Evolutionary conservation across 164 flowering plant genomes (phyloP).

Genomic region (Amborella trichopoda): DNA sequence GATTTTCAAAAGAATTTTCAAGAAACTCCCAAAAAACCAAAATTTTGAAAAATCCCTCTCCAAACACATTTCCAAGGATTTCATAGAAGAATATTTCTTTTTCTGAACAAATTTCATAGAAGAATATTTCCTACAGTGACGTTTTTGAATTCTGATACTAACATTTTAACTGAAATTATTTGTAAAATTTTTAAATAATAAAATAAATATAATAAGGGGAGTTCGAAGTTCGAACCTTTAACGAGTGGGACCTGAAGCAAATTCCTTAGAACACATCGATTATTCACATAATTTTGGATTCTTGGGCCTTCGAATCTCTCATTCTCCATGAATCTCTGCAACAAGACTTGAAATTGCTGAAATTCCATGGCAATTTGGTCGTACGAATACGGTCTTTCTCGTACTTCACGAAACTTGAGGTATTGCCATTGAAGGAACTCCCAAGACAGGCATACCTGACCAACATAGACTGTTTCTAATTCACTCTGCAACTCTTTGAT

Average conservation of each 20-base stretch:
- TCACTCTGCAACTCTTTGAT: conserved; percentile 37
- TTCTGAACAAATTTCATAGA: too few species aligned
- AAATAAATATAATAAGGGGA: too few species aligned
- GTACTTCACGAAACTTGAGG: conserved; percentile 32
- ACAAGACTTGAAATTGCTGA: conserved; percentile 66
- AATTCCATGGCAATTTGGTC: conserved; percentile 55
- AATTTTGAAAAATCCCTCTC: too few species aligned
- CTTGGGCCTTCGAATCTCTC: conserved; percentile 67
- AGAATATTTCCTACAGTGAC: too few species aligned
- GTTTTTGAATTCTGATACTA: too few species aligned
- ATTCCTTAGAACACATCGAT: conserved; percentile 33
- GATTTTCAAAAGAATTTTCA: too few species aligned
- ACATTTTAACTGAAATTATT: too few species aligned
- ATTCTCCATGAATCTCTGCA: conserved; percentile 66
- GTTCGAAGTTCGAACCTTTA: too few species aligned
- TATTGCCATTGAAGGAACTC: conserved; percentile 82
- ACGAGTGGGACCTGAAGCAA: conserved; percentile 77
- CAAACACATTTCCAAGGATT: too few species aligned
- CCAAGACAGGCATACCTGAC: conserved; percentile 86
- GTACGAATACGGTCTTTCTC: conserved; percentile 25
- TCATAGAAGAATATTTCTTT: too few species aligned
- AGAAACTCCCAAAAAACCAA: too few species aligned
- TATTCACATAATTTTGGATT: conserved; percentile 42
- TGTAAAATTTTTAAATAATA: too few species aligned
- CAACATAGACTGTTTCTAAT: conserved; percentile 65